Conservation (phyloP, 2,329 filamentous ascomycete genomes). For the Xylariaceae sp. region DNA sequence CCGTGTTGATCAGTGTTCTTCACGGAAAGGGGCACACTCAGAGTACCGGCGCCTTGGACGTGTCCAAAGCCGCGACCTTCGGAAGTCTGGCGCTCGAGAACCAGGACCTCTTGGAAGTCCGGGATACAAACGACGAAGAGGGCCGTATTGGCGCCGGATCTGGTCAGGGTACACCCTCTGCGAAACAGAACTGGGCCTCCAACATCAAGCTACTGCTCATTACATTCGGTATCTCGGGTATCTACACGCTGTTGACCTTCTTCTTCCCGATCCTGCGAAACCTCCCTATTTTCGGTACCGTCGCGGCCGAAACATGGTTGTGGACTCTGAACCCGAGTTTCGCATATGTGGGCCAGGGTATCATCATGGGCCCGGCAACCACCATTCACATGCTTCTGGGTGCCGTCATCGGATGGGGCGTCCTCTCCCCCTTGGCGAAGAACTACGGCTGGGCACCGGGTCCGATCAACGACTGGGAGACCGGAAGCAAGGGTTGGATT, state of each 20-base stretch:
- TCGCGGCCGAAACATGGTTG: constrained; percentile 74
- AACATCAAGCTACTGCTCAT: constrained; percentile 52
- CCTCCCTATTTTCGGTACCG: constrained; percentile 76
- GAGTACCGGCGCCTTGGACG: constrained; percentile 26
- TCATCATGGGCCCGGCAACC: constrained; percentile 96
- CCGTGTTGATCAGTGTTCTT: constrained; percentile 83
- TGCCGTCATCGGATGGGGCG: constrained; percentile 81
- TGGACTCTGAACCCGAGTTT: constrained; percentile 96
- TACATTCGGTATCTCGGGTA: constrained; percentile 54
- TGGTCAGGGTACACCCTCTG: constrained; percentile 30
- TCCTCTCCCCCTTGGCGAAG: constrained; percentile 87
- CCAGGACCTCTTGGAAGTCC: constrained; percentile 25
- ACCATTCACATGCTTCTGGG: constrained; percentile 94
- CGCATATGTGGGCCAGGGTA: constrained; percentile 95
- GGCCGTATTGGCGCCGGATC: constrained; percentile 22
- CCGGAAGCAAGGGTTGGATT: constrained; percentile 95
- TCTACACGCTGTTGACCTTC: constrained; percentile 77
- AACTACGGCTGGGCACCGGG: constrained; percentile 83
- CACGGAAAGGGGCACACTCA: constrained; percentile 57
- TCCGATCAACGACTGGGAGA: constrained; percentile 80
- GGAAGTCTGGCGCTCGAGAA: constrained; percentile 33
- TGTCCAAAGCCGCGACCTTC: constrained; percentile 30
- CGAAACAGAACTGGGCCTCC: constrained; percentile 39
- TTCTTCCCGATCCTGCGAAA: constrained; percentile 82
- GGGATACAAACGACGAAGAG: constrained; percentile 22